phyloP scores from a whole-genome alignment of 1,284 basidiomycete genomes.

The Puccinia triticina region DNA sequence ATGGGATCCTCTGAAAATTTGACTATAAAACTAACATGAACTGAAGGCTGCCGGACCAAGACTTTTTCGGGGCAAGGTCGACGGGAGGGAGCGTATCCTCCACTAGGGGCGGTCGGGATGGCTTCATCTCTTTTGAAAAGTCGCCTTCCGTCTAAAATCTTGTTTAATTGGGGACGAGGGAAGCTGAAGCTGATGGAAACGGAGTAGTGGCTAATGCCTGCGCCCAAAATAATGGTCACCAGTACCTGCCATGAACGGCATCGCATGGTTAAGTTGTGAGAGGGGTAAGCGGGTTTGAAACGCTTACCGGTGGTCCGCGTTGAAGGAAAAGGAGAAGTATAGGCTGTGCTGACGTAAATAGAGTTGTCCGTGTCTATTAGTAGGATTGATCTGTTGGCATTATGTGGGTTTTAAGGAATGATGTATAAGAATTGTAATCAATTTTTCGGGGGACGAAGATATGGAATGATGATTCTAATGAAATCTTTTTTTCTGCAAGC shows the following conservation, averaged over 20 bases:
- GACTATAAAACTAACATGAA: slow-evolving; percentile 24
- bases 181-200: slow-evolving; percentile 22
- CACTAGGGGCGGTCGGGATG: slow-evolving; percentile 49
- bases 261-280: slow-evolving; percentile 21
- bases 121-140: slow-evolving; percentile 50
- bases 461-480: too few relatives aligned
- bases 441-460: not conserved
- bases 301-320: not conserved
- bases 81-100: slow-evolving; percentile 49
- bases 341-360: not conserved
- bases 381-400: not conserved
- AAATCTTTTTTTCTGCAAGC: not conserved
- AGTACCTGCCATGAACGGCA: slow-evolving; percentile 36
- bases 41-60: slow-evolving; percentile 42
- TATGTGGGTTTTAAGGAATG: not conserved
- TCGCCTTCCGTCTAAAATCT: slow-evolving; percentile 17
- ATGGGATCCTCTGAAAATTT: not conserved
- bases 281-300: slow-evolving; percentile 2
- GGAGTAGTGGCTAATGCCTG: slow-evolving; percentile 1
- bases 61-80: slow-evolving; percentile 43
- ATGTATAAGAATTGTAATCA: not conserved
- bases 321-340: not conserved
- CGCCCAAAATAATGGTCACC: slow-evolving; percentile 16
- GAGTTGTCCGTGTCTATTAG: not conserved
- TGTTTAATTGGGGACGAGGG: slow-evolving; percentile 7